A percentile compares a stretch with the other conserved stretches of the same genome.
Evolutionary conservation across 805 yeast genomes (phyloP).

Genomic region (Kluyveromyces starmeri): DNA sequence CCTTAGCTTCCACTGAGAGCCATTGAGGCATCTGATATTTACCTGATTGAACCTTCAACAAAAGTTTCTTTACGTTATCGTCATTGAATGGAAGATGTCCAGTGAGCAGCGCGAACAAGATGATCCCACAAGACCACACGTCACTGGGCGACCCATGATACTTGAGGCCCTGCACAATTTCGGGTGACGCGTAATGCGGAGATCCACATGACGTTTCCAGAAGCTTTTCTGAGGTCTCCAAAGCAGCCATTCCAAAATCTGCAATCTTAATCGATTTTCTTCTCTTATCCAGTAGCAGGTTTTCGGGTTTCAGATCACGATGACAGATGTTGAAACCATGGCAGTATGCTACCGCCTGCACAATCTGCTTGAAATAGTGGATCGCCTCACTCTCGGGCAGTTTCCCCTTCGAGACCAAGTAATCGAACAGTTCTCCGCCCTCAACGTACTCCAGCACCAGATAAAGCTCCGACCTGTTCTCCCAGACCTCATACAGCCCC

Average conservation of each 20-base stretch:
- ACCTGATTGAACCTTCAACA: constrained; percentile 72
- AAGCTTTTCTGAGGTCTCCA: constrained; percentile 60
- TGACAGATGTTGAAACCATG: constrained; percentile 77
- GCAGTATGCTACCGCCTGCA: constrained; percentile 71
- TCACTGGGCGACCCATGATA: constrained; percentile 83
- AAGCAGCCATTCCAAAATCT: constrained; percentile 86
- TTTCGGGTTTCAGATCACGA: constrained; percentile 77
- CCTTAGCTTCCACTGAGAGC: constrained; percentile 56
- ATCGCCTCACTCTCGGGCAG: constrained; percentile 67
- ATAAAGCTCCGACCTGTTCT: constrained; percentile 81
- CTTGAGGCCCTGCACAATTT: constrained; percentile 66
- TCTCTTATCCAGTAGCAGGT: constrained; percentile 54
- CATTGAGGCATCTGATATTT: constrained; percentile 61
- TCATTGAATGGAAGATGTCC: constrained; percentile 82
- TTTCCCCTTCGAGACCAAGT: constrained; percentile 59
- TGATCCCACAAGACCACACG: constrained; percentile 85
- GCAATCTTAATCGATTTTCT: constrained; percentile 67
- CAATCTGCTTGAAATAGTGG: constrained; percentile 66
- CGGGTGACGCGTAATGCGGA: constrained; percentile 86
- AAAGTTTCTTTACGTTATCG: constrained; percentile 60
- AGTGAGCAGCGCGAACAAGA: constrained; percentile 66
- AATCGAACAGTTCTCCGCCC: constrained; percentile 80
- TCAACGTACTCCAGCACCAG: constrained; percentile 75
- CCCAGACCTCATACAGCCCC: constrained; percentile 96
- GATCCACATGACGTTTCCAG: constrained; percentile 80